Conservation (phyloP, 1,284 basidiomycete species). For the Inonotus obliquus region DNA sequence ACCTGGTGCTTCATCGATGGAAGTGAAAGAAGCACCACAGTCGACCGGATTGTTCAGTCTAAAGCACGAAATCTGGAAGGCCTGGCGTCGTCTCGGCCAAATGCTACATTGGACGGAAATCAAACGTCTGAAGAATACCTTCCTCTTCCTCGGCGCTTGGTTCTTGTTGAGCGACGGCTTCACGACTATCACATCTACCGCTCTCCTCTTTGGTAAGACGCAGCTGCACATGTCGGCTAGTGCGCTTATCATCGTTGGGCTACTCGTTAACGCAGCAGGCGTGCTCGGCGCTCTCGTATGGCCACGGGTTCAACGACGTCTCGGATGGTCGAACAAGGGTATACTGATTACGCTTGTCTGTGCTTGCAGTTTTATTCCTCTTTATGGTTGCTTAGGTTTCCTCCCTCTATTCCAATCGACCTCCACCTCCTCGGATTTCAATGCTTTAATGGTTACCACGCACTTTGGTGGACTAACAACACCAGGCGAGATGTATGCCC, state of each 20-base stretch:
- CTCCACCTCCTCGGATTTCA: background rate
- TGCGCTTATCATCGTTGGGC: constrained; percentile 66
- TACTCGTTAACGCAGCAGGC: constrained; percentile 63
- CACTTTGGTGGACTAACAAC: constrained; percentile 72
- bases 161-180: constrained; percentile 88
- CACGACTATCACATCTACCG: constrained; percentile 80
- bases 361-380: constrained; percentile 65
- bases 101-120: constrained; percentile 73
- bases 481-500: constrained; percentile 76
- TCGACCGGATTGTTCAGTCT: constrained; percentile 36
- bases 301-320: constrained; percentile 59
- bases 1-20: constrained; percentile 34
- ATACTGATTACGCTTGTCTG: constrained; percentile 66
- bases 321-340: constrained; percentile 61
- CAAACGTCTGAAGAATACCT: constrained; percentile 73
- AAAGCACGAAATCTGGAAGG: constrained; percentile 46
- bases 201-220: constrained; percentile 80
- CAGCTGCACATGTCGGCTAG: constrained; percentile 68
- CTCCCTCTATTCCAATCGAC: constrained; percentile 40
- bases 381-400: constrained; percentile 82
- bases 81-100: constrained; percentile 61
- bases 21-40: constrained; percentile 21
- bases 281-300: constrained; percentile 72
- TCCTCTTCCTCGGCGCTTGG: constrained; percentile 85
- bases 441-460: constrained; percentile 18